Percentiles rank a stretch among this genome's conserved stretches.
Conservation (phyloP, 202 grass and related monocot genomes). For the Hordeum pubiflorum region DNA sequence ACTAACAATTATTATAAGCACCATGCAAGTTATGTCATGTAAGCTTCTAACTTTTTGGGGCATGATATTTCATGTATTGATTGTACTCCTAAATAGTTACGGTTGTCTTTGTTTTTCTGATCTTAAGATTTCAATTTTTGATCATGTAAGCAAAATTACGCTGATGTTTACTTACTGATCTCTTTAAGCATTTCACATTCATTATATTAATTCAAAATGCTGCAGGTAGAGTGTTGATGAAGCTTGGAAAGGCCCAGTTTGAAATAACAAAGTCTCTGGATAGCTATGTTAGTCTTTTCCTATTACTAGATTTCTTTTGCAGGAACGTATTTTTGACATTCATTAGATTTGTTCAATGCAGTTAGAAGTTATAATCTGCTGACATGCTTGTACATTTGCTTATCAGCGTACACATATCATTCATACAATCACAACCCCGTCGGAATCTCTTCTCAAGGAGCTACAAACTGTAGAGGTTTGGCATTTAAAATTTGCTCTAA, state of each 20-base stretch:
- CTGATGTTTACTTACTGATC: not conserved
- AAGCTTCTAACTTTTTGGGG: not conserved
- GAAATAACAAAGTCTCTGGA: conserved; percentile 62
- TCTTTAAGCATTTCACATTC: not conserved
- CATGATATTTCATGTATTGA: not conserved
- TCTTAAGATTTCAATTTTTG: not conserved
- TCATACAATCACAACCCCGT: conserved; percentile 78
- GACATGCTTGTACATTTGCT: conserved; percentile 25
- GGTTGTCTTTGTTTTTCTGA: not conserved
- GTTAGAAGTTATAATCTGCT: not conserved
- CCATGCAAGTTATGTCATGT: not conserved
- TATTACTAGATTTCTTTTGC: not conserved
- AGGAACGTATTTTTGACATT: not conserved
- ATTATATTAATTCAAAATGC: conserved; percentile 3
- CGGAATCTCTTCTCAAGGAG: conserved; percentile 93
- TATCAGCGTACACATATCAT: conserved; percentile 72
- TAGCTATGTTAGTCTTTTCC: conserved; percentile 59
- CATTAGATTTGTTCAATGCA: not conserved
- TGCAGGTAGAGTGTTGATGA: conserved; percentile 76
- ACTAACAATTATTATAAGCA: not conserved
- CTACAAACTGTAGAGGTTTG: conserved; percentile 87
- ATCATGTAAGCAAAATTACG: not conserved
- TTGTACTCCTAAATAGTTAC: not conserved
- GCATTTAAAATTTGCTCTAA: not conserved
- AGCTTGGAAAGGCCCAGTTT: conserved; percentile 72